Percentiles rank a stretch among this genome's conserved stretches.
Conservation (phyloP, 2,329 filamentous ascomycete species). For the Aaosphaeria pasadenensis region DNA sequence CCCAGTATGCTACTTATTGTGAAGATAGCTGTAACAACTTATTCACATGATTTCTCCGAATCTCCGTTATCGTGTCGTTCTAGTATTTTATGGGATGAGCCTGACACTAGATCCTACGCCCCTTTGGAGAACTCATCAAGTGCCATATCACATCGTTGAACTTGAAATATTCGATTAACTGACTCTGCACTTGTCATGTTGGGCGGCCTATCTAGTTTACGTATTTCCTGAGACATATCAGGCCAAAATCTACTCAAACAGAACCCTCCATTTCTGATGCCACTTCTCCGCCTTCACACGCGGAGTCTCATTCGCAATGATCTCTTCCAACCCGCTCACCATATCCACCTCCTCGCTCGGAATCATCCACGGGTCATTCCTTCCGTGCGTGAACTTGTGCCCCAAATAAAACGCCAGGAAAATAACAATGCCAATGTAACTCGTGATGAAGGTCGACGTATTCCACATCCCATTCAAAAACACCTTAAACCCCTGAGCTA, state of each 20-base stretch:
- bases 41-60: too few relatives aligned
- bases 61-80: too few relatives aligned
- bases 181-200: too few relatives aligned
- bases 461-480: constrained; percentile 49
- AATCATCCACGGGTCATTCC: background rate
- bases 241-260: background rate
- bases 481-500: constrained; percentile 51
- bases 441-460: constrained; percentile 44
- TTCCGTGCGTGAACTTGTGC: background rate
- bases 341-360: background rate
- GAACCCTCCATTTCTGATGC: background rate
- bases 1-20: too few relatives aligned
- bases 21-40: too few relatives aligned
- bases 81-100: too few relatives aligned
- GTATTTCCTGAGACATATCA: too few relatives aligned
- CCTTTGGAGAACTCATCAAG: too few relatives aligned
- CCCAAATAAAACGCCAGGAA: constrained; percentile 45
- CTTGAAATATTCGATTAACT: too few relatives aligned
- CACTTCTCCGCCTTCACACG: background rate
- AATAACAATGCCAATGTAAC: constrained; percentile 45
- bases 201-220: too few relatives aligned
- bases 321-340: background rate
- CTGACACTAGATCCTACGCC: too few relatives aligned
- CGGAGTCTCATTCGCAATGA: background rate
- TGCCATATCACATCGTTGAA: too few relatives aligned